Evolutionary conservation across 345 rosid species (phyloP).

Genomic region (Garcia nutans): DNA sequence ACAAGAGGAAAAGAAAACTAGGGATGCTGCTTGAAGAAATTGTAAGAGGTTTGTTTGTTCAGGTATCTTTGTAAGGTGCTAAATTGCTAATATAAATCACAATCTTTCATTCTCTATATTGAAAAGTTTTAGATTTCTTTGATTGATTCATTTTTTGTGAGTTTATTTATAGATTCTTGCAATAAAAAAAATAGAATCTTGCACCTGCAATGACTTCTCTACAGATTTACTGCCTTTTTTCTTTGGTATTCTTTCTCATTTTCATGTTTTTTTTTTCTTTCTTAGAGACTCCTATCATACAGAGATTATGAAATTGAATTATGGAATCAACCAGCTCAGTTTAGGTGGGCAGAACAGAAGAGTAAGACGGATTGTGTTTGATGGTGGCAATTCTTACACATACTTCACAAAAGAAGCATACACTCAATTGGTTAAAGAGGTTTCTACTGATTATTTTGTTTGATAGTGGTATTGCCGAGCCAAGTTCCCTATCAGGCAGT

Average conservation of each 20-base stretch:
- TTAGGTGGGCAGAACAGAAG: conserved; percentile 44
- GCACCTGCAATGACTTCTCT: conserved; percentile 1
- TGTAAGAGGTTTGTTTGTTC: too few species aligned
- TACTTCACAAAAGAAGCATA: conserved; percentile 76
- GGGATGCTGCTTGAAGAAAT: too few species aligned
- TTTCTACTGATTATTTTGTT: conserved; percentile 17
- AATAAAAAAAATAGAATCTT: too few species aligned
- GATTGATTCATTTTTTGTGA: too few species aligned
- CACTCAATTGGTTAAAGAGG: conserved; percentile 54
- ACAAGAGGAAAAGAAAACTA: too few species aligned
- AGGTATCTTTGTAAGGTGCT: too few species aligned
- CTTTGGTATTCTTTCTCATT: conserved; percentile 9
- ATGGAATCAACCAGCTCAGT: conserved; percentile 55
- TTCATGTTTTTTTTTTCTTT: conserved; percentile 1
- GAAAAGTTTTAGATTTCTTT: too few species aligned
- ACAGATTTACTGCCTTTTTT: conserved; percentile 8
- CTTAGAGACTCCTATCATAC: conserved; percentile 61
- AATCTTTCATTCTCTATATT: too few species aligned
- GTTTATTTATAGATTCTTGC: too few species aligned
- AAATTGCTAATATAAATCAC: too few species aligned
- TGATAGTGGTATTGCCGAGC: conserved; percentile 43
- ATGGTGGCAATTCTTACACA: conserved; percentile 89
- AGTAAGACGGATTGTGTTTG: conserved; percentile 53
- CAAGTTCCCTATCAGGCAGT: conserved; percentile 56
- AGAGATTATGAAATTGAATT: conserved; percentile 53